Conservation (phyloP, 345 rosid species). For the Brassica cretica region DNA sequence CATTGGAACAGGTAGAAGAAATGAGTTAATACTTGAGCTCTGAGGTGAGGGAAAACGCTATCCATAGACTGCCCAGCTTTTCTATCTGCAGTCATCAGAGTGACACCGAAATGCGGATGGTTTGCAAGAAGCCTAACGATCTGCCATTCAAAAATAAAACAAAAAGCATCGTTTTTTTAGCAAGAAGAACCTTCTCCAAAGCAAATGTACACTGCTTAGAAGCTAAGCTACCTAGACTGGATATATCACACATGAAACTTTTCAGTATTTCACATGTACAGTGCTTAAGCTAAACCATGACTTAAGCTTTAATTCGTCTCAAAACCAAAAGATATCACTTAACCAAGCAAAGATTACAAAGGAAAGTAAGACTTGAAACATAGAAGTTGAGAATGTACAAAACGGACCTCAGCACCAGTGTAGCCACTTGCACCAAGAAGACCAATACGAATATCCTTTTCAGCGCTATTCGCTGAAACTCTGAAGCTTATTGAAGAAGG, state of each 20-base stretch:
- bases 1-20: neutral
- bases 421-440: conserved; percentile 99
- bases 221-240: no score
- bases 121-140: conserved; percentile 77
- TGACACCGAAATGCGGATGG: conserved; percentile 73
- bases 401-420: conserved; percentile 91
- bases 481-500: conserved; percentile 44
- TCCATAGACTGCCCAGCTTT: conserved; percentile 96
- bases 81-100: conserved; percentile 94
- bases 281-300: neutral
- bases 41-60: conserved; percentile 81
- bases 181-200: neutral
- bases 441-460: conserved; percentile 69
- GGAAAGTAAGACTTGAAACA: neutral
- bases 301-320: neutral
- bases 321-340: neutral
- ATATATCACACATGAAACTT: neutral
- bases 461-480: conserved; percentile 38
- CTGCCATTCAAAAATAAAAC: conserved; percentile 37
- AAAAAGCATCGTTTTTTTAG: neutral
- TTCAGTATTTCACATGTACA: neutral
- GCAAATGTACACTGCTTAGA: no score
- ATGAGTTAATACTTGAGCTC: conserved; percentile 54
- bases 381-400: conserved; percentile 1
- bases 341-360: neutral